phyloP scores from a whole-genome alignment of 768 basidiomycete genomes.

The Lactifluus volemus region DNA sequence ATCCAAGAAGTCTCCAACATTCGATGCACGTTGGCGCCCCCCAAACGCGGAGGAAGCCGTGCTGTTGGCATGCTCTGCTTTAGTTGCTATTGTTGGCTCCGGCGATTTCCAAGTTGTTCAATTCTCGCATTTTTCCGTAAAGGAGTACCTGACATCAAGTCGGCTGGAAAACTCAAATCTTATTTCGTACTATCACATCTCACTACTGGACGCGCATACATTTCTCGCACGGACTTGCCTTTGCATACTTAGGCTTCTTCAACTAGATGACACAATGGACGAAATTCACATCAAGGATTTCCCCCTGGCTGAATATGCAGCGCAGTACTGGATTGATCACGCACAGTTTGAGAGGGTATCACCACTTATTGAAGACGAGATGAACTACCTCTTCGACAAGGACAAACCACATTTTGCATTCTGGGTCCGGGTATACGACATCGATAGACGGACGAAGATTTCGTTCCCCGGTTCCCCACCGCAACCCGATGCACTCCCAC shows the following conservation, averaged over 20 bases:
- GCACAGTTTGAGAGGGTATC: not conserved
- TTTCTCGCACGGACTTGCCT: not conserved
- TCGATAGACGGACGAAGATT: not conserved
- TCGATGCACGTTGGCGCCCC: not conserved
- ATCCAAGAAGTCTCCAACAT: not conserved
- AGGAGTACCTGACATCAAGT: not conserved
- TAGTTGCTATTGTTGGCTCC: not conserved
- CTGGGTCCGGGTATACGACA: not conserved
- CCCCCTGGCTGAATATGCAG: not conserved
- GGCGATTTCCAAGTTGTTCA: not conserved
- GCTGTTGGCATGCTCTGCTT: not conserved
- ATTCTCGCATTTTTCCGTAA: not conserved
- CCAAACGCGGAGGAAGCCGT: not conserved
- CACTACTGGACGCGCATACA: not conserved
- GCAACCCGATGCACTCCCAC: not conserved
- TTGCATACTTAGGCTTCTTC: not conserved
- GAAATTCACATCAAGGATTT: not conserved
- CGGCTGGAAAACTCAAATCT: not conserved
- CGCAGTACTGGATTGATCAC: not conserved
- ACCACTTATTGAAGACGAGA: not conserved
- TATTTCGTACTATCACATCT: not conserved
- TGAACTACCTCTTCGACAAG: not conserved
- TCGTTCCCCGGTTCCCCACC: no score
- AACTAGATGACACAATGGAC: not conserved
- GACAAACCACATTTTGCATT: not conserved